Evolutionary conservation across 805 yeast species (phyloP).

Genomic region (Candida andamanensis): DNA sequence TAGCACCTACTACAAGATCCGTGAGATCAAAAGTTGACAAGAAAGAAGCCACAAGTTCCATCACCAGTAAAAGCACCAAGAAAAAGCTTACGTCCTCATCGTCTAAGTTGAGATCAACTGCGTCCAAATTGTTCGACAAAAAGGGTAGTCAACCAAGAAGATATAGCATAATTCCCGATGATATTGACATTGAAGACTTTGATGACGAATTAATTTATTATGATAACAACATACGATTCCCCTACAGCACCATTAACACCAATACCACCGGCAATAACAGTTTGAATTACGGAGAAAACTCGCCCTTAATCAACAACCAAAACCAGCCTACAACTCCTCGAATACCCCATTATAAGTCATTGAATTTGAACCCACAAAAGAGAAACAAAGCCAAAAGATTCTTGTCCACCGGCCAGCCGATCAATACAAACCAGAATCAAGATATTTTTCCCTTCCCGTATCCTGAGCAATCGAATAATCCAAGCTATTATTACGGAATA

Average conservation of each 20-base stretch:
- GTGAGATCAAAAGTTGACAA: slow-evolving; percentile 2
- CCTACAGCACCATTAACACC: slow-evolving; percentile 21
- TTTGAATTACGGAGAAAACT: slow-evolving; percentile 22
- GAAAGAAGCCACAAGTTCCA: slow-evolving; percentile 9
- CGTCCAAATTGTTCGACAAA: slow-evolving; percentile 67
- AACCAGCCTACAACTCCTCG: slow-evolving; percentile 15
- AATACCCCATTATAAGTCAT: slow-evolving; percentile 38
- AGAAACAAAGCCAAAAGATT: slow-evolving; percentile 28
- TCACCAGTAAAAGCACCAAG: slow-evolving; percentile 20
- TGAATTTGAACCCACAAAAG: slow-evolving; percentile 29
- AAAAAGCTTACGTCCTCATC: slow-evolving; percentile 28
- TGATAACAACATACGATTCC: slow-evolving; percentile 38
- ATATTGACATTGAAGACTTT: slow-evolving; percentile 49
- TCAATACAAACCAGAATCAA: slow-evolving; percentile 10
- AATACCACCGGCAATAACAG: slow-evolving; percentile 15
- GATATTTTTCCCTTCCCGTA: slow-evolving; percentile 34
- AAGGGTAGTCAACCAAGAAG: slow-evolving; percentile 69
- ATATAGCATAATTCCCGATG: slow-evolving; percentile 67
- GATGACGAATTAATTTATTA: slow-evolving; percentile 49
- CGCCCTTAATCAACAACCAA: slow-evolving; percentile 24
- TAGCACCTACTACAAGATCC: background rate
- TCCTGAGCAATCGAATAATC: slow-evolving; percentile 19
- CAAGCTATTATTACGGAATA: slow-evolving; percentile 29
- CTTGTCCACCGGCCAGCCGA: slow-evolving; percentile 26
- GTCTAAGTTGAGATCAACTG: slow-evolving; percentile 56